A percentile compares a stretch with the other conserved stretches of the same genome.
Conservation (phyloP, 768 basidiomycete species). For the Melanogaster broomeanus region DNA sequence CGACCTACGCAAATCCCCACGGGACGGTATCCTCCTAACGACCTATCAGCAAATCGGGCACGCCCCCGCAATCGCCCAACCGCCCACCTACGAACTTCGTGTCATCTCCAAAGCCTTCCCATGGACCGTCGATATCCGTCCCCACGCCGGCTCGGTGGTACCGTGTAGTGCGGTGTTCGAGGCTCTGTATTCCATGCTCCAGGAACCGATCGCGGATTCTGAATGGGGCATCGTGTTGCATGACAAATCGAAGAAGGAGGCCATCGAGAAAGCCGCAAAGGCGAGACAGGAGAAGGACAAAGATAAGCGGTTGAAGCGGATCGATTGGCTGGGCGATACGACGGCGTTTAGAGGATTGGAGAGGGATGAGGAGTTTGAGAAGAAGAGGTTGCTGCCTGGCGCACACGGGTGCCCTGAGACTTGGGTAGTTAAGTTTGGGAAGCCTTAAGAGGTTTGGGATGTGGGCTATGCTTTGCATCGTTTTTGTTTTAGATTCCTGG, state of each 20-base stretch:
- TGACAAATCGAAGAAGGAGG: slow-evolving; percentile 44
- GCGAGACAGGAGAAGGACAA: slow-evolving; percentile 42
- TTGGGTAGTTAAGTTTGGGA: slow-evolving; percentile 56
- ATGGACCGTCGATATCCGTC: slow-evolving; percentile 60
- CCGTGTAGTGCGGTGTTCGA: slow-evolving; percentile 61
- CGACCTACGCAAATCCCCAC: slow-evolving; percentile 47
- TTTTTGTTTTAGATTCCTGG: not conserved
- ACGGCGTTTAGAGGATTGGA: slow-evolving; percentile 66
- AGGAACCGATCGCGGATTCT: slow-evolving; percentile 58
- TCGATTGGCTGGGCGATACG: slow-evolving; percentile 63
- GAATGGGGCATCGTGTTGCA: slow-evolving; percentile 62
- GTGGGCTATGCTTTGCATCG: not conserved
- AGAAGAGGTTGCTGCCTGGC: slow-evolving; percentile 51
- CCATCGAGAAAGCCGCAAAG: slow-evolving; percentile 52
- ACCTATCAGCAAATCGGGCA: slow-evolving; percentile 42
- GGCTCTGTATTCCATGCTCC: slow-evolving; percentile 48
- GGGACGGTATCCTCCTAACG: slow-evolving; percentile 41
- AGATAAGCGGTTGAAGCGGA: slow-evolving; percentile 47
- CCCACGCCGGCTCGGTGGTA: slow-evolving; percentile 27
- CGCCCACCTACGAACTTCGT: slow-evolving; percentile 38
- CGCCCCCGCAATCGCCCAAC: slow-evolving; percentile 40
- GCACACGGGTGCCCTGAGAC: slow-evolving; percentile 47
- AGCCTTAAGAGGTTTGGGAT: slow-evolving; percentile 12
- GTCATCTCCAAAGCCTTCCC: slow-evolving; percentile 65
- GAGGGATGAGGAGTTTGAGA: slow-evolving; percentile 57